These are phyloP conservation scores for Colletotrichum sp. DNA, from an alignment of 2,329 filamentous ascomycete species.

Conservation along the genomic window DNA sequence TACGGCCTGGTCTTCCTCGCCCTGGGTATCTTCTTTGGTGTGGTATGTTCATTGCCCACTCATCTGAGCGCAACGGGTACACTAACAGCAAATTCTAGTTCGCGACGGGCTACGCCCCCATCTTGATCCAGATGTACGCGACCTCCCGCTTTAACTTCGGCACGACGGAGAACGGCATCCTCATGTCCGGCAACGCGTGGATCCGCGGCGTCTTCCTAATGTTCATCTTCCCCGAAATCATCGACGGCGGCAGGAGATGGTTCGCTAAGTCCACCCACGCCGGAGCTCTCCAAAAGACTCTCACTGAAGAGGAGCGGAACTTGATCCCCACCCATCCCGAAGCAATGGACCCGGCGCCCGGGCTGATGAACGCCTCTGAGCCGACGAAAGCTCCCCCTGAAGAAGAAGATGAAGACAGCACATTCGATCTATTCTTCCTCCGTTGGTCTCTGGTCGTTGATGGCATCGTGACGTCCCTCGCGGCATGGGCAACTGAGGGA, in stretches of 20 bases:
- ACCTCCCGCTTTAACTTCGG: constrained; percentile 59
- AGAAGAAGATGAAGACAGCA: constrained; percentile 51
- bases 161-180: constrained; percentile 60
- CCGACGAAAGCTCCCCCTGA: constrained; percentile 36
- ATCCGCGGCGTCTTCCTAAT: constrained; percentile 62
- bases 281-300: constrained; percentile 2
- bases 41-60: constrained; percentile 40
- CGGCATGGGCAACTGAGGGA: constrained; percentile 63
- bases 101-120: constrained; percentile 71
- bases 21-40: constrained; percentile 69
- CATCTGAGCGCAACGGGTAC: background rate
- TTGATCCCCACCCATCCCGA: constrained; percentile 42
- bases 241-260: constrained; percentile 49
- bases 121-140: constrained; percentile 65
- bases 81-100: background rate
- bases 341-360: constrained; percentile 45
- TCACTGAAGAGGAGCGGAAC: constrained; percentile 2
- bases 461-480: constrained; percentile 65
- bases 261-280: constrained; percentile 23
- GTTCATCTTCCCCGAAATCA: constrained; percentile 58
- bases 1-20: constrained; percentile 70
- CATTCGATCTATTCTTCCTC: constrained; percentile 72
- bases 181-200: constrained; percentile 61
- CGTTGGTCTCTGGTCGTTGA: constrained; percentile 70
- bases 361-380: constrained; percentile 48